Conservation (phyloP, 2,329 filamentous ascomycete species). For the Microsporum ferrugineum region DNA sequence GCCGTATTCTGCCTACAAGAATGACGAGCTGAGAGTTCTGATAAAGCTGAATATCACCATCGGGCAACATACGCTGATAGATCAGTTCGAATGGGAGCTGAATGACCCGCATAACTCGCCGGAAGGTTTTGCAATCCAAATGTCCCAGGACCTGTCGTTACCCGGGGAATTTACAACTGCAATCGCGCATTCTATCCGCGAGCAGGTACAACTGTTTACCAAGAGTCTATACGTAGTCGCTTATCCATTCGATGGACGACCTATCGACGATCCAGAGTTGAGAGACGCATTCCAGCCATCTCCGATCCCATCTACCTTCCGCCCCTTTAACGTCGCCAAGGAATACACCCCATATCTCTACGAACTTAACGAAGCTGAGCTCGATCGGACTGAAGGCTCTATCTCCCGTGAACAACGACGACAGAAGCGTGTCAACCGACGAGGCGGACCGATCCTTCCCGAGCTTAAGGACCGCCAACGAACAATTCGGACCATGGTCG, state of each 20-base stretch:
- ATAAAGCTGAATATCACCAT: conserved; percentile 98
- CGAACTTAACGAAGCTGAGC: conserved; percentile 78
- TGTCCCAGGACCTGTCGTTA: conserved; percentile 80
- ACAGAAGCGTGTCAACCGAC: conserved; percentile 87
- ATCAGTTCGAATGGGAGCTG: conserved; percentile 99
- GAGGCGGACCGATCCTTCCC: conserved; percentile 85
- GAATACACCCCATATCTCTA: conserved; percentile 91
- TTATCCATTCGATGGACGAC: conserved; percentile 88
- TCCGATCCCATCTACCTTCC: conserved; percentile 70
- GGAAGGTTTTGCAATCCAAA: conserved; percentile 82
- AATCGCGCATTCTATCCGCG: conserved; percentile 93
- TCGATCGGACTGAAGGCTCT: conserved; percentile 82
- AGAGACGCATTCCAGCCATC: conserved; percentile 74
- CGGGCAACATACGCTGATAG: conserved; percentile 81
- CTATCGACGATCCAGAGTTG: conserved; percentile 83
- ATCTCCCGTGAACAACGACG: conserved; percentile 87
- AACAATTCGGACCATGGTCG: conserved; percentile 82
- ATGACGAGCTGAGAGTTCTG: conserved; percentile 94
- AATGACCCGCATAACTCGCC: conserved; percentile 90
- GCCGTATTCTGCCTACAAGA: conserved; percentile 90
- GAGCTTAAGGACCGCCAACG: conserved; percentile 90
- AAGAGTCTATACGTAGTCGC: conserved; percentile 86
- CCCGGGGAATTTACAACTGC: conserved; percentile 94
- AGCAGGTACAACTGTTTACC: conserved; percentile 89
- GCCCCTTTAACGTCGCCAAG: conserved; percentile 83